Base-by-base conservation (phyloP, 2,329 filamentous ascomycete genomes). In the Trichoderma koningiopsis region DNA sequence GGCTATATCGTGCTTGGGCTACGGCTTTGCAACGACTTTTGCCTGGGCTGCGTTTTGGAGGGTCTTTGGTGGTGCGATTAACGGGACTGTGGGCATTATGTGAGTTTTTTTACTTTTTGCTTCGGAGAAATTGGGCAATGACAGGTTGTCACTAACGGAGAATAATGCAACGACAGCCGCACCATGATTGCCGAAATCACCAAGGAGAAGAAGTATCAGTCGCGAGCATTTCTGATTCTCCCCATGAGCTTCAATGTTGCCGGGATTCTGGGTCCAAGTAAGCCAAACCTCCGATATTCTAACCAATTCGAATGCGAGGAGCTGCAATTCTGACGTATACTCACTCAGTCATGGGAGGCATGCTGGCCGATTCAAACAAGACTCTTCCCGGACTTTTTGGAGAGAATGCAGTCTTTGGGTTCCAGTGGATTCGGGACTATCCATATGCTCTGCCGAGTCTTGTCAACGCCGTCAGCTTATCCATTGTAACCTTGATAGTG, bases 361-460 rank as follows among this genome's bases (percentile, higher is more conserved):
- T 67, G 64, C 24, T 67, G 55, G 64, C 64, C 16, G 64, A 67
- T 22, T 59, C 64, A 4, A 29, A 27, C 29, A 37, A 59, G n/a
- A 59, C 64, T 6, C 53, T 67, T 31, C 55, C 64, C n/a, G 55
- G 55, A 4, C 27, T 67, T 16, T 67, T 67, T 67, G 64, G 64
- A 67, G 64, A 67, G 11, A 49, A 59, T n/a, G 29, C 64, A 0
- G 55, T 59, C 29, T 67, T 59, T 59, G 64, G 64, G 4, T 59
- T 59, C 8, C 64, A 40, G 40, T 92, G 91, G 88, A 87, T 91
- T 83, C 82, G 80, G 24, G 79, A 80, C 61, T 92, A 88, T 78
- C 91, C 91, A 0, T 93, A 90, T 78, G 89, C 89, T 1, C 79
- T 93, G 49, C 91, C 91, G 0, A 92, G 91, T 74, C 78, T 93